Evolutionary conservation across 1,284 basidiomycete species (phyloP), one percentile per base, ranked within the genome.

Genomic region (Boletus semigastroideus): DNA sequence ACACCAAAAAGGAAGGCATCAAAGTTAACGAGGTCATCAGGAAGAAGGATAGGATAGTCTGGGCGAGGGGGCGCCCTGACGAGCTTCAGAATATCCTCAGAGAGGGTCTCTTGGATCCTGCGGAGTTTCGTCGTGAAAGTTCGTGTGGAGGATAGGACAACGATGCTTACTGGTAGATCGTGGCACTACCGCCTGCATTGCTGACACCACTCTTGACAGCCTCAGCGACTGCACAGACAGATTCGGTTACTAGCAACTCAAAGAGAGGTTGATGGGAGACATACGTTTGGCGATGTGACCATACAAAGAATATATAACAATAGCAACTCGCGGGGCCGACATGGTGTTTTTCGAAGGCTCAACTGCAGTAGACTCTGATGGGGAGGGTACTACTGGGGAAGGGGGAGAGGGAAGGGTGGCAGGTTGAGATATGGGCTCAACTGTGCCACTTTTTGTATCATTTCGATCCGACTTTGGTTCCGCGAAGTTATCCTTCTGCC

Each of bases 21-120:
- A 65, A 78, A 87, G 48, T 84, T 71, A 53, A 75, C 72, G 59
- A 97, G 78, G 51, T 85, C 78, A 6, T 78, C 74, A 40, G 87
- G 80, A 16, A 76, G 77, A 66, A 94, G 77, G 65, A 89, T 66
- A 40, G 92, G 90, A 76, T 90, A 90, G 57, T 78, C 73, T 54
- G 83, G 78, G 67, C 87, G 88, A 38, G 84, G 64, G 10, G 86
- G 83, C 1, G 90, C 93, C 73, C 87, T 72, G 82, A 97, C 84
- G 73, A 86, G 83, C 55, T 68, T 69, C 52, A 96, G 78, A 54
- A 97, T 74, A 25, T 92, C 88, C n/a, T 83, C 71, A 3, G 87
- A 68, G 51, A 96, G 86, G 9, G 92, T 97, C 77, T 98, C 94
- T 50, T 85, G 74, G 62, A 95, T 84, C 70, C 86, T 87, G 46